Conservation (phyloP, 345 rosid genomes). For the Salix arbutifolia region DNA sequence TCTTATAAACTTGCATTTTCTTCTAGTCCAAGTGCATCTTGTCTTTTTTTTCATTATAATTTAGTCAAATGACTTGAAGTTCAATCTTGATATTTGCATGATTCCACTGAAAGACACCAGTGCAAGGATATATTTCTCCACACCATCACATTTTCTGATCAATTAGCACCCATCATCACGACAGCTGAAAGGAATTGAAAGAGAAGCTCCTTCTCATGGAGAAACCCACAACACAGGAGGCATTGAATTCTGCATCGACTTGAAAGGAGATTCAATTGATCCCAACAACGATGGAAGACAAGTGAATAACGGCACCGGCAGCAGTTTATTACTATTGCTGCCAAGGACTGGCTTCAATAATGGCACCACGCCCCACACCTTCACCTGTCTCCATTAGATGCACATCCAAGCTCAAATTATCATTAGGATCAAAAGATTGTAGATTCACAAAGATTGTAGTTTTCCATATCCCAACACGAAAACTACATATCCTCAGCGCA, state of each 20-base stretch:
- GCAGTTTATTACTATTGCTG: neutral
- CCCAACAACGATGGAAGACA: neutral
- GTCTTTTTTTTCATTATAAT: no score
- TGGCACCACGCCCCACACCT: no score
- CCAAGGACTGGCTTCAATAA: neutral
- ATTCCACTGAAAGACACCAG: neutral
- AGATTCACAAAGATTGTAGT: neutral
- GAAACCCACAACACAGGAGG: neutral
- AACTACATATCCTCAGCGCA: no score
- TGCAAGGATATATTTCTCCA: neutral
- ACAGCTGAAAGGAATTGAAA: neutral
- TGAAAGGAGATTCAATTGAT: neutral
- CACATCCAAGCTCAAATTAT: neutral
- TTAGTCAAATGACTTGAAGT: no score
- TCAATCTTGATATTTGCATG: no score
- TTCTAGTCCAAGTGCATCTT: no score
- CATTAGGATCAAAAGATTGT: neutral
- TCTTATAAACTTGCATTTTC: no score
- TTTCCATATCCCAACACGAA: neutral
- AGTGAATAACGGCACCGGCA: neutral
- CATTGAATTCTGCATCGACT: neutral
- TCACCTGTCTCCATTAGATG: neutral
- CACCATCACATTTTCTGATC: neutral
- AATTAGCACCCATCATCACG: neutral
- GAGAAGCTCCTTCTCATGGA: neutral